Evolutionary conservation across 1,284 basidiomycete genomes (phyloP).

Genomic region (Sporisorium graminicola): DNA sequence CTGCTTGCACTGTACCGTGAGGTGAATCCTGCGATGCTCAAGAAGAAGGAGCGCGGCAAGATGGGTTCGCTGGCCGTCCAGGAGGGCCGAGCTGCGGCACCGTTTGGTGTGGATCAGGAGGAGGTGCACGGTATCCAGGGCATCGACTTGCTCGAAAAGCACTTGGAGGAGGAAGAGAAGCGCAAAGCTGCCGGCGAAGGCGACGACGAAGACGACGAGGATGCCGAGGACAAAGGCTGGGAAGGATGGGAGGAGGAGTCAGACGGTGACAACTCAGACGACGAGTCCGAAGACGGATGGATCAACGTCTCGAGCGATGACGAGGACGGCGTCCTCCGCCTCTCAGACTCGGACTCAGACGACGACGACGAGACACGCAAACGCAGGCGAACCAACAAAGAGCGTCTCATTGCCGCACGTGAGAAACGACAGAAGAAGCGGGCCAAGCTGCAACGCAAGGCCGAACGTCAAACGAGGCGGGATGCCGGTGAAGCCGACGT

Average conservation of each 20-base stretch:
- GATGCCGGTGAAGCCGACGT: constrained; percentile 58
- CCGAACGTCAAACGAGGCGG: constrained; percentile 67
- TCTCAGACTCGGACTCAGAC: constrained; percentile 82
- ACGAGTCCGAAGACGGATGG: constrained; percentile 78
- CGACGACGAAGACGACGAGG: constrained; percentile 71
- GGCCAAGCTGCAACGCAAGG: constrained; percentile 52
- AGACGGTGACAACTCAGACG: constrained; percentile 75
- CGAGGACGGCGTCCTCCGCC: constrained; percentile 73
- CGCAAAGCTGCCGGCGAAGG: constrained; percentile 36
- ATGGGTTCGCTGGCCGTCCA: constrained; percentile 59
- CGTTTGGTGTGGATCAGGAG: constrained; percentile 84
- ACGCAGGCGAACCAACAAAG: constrained; percentile 45
- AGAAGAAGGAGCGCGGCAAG: constrained; percentile 80
- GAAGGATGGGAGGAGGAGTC: constrained; percentile 90
- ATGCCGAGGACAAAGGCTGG: constrained; percentile 81
- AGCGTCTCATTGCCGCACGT: constrained; percentile 41
- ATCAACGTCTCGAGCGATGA: constrained; percentile 83
- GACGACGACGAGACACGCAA: constrained; percentile 75
- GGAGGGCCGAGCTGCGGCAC: constrained; percentile 70
- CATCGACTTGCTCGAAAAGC: constrained; percentile 67
- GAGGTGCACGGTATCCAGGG: constrained; percentile 86
- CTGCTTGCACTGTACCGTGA: constrained; percentile 93
- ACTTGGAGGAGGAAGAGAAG: constrained; percentile 54
- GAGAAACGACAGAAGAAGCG: constrained; percentile 57
- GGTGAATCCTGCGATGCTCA: constrained; percentile 93